phyloP scores from a whole-genome alignment of 371 early-diverging fungal species.

The Rhizomucor pusillus region DNA sequence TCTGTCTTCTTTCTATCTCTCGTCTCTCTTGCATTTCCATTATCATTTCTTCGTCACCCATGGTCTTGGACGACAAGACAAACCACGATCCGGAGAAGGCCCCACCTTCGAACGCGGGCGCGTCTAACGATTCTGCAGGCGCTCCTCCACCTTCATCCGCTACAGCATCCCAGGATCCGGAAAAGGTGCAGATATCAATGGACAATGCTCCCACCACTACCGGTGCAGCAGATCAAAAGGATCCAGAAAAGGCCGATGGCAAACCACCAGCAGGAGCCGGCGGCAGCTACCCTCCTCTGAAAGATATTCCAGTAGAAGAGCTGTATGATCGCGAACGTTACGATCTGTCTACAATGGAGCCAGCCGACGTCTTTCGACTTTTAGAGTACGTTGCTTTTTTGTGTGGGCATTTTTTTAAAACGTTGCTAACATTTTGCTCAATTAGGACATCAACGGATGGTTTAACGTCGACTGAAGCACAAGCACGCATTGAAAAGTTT shows the following conservation, averaged over 20 bases:
- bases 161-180: not conserved
- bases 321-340: constrained; percentile 73
- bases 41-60: too few species aligned
- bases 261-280: not conserved
- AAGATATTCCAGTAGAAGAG: constrained; percentile 48
- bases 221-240: not conserved
- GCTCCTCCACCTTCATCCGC: not conserved
- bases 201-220: not conserved
- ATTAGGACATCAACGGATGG: constrained; percentile 54
- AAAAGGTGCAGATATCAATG: too few species aligned
- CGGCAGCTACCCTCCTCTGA: constrained; percentile 6
- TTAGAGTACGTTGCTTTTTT: constrained; percentile 40
- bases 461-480: constrained; percentile 62
- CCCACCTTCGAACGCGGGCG: too few species aligned
- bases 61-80: too few species aligned
- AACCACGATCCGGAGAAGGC: too few species aligned
- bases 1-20: too few species aligned
- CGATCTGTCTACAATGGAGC: constrained; percentile 70
- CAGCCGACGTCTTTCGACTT: constrained; percentile 56
- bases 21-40: too few species aligned
- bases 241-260: not conserved
- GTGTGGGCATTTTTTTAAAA: not conserved
- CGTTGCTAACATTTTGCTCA: not conserved
- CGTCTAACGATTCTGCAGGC: too few species aligned
- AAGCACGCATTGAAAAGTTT: constrained; percentile 60